Evolutionary conservation across 768 basidiomycete species (phyloP).

Genomic region (Holtermanniella nyarrowii): DNA sequence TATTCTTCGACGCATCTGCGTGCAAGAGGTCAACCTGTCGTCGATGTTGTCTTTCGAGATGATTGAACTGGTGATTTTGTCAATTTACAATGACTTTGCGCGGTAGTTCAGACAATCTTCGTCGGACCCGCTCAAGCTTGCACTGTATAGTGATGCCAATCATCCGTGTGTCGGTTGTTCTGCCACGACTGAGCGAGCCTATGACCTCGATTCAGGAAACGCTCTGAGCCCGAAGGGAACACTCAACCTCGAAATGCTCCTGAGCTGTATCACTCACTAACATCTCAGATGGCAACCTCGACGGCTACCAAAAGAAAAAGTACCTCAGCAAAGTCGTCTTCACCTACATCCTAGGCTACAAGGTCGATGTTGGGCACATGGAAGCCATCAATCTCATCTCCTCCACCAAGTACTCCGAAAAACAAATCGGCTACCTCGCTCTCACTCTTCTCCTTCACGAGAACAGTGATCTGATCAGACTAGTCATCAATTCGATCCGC

Average conservation of each 20-base stretch:
- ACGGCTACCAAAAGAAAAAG: slow-evolving; percentile 47
- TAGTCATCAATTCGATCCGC: slow-evolving; percentile 95
- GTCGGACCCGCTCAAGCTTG: too few relatives aligned
- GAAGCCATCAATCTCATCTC: slow-evolving; percentile 97
- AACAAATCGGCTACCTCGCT: slow-evolving; percentile 97
- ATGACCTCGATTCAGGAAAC: too few relatives aligned
- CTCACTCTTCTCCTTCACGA: slow-evolving; percentile 97
- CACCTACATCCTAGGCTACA: slow-evolving; percentile 97
- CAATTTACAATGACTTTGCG: neutral
- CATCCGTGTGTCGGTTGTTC: too few relatives aligned
- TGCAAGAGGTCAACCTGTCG: too few relatives aligned
- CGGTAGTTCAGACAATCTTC: too few relatives aligned
- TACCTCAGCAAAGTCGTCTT: slow-evolving; percentile 99
- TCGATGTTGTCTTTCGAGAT: neutral
- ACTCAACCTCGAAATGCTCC: too few relatives aligned
- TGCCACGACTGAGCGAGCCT: too few relatives aligned
- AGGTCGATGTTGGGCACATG: slow-evolving; percentile 98
- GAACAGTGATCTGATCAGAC: slow-evolving; percentile 88
- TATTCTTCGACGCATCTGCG: too few relatives aligned
- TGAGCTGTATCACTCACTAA: neutral
- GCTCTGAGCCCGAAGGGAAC: too few relatives aligned
- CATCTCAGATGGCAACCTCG: slow-evolving; percentile 42
- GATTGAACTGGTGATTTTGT: neutral
- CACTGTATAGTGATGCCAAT: too few relatives aligned
- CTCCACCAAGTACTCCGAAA: slow-evolving; percentile 90